phyloP scores from a whole-genome alignment of 352 stramenopile genomes.

The Phytophthora sp. region DNA sequence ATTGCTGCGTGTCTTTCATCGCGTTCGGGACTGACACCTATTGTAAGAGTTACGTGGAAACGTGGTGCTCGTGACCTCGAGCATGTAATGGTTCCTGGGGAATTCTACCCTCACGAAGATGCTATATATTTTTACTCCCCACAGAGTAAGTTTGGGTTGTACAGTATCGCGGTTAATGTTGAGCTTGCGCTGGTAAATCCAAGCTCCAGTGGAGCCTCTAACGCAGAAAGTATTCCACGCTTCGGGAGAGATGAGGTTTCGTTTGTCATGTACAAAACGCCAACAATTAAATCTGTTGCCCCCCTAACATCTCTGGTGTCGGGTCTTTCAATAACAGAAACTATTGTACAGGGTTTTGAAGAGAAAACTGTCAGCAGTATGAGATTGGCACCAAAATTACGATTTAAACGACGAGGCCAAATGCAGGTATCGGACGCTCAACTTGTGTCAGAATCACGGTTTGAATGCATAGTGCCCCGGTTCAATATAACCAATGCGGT shows the following conservation, averaged over 20 bases:
- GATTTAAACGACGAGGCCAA: constrained; percentile 71
- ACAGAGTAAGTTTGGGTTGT: constrained; percentile 76
- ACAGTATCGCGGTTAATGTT: constrained; percentile 66
- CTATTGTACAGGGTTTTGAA: constrained; percentile 70
- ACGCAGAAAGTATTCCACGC: constrained; percentile 10
- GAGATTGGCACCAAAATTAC: constrained; percentile 51
- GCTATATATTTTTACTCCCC: constrained; percentile 78
- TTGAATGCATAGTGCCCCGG: constrained; percentile 58
- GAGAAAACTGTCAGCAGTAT: constrained; percentile 53
- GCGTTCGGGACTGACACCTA: constrained; percentile 25
- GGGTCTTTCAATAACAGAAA: constrained; percentile 52
- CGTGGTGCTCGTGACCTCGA: constrained; percentile 66
- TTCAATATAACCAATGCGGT: constrained; percentile 64
- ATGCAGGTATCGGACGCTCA: constrained; percentile 73
- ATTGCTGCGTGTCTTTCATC: constrained; percentile 56
- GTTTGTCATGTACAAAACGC: constrained; percentile 76
- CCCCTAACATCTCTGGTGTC: constrained; percentile 49
- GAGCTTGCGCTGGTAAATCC: constrained; percentile 47
- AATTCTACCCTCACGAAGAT: constrained; percentile 70
- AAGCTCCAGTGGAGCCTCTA: neutral
- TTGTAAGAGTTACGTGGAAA: constrained; percentile 66
- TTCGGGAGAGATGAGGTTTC: constrained; percentile 72
- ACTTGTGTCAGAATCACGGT: constrained; percentile 48
- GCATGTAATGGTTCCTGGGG: constrained; percentile 52
- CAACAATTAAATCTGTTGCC: constrained; percentile 56